These are phyloP conservation scores for Syncephalis plumigaleata DNA, from an alignment of 371 early-diverging fungal genomes.

Conservation along the genomic window DNA sequence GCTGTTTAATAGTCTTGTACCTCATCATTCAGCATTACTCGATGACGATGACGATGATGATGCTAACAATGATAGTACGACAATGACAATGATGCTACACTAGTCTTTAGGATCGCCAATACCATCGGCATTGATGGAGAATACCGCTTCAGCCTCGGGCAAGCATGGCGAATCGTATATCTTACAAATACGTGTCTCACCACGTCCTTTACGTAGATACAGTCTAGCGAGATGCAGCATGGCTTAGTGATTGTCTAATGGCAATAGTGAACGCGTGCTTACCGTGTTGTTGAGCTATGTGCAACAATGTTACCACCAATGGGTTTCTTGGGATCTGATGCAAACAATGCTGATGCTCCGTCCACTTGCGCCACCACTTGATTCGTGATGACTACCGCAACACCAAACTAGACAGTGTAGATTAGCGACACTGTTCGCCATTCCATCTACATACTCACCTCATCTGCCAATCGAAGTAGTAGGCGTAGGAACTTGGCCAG, in stretches of 20 bases:
- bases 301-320: conserved; percentile 67
- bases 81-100: too few species aligned
- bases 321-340: conserved; percentile 79
- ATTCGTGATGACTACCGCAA: conserved; percentile 97
- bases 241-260: conserved; percentile 5
- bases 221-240: conserved; percentile 35
- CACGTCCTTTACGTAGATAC: conserved; percentile 72
- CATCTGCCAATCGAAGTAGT: conserved; percentile 88
- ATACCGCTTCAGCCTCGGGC: conserved; percentile 70
- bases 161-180: conserved; percentile 79
- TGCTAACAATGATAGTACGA: too few species aligned
- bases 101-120: conserved; percentile 57
- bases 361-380: conserved; percentile 98
- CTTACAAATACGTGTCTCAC: conserved; percentile 73
- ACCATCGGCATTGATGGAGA: conserved; percentile 57
- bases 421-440: background rate
- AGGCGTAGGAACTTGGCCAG: conserved; percentile 85
- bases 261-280: background rate
- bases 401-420: conserved; percentile 53
- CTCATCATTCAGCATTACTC: too few species aligned
- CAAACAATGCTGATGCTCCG: conserved; percentile 84
- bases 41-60: too few species aligned
- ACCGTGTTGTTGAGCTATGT: conserved; percentile 26
- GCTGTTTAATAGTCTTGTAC: too few species aligned
- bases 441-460: conserved; percentile 29